Evolutionary conservation across 495 filamentous ascomycete species (phyloP), one percentile per base, ranked within the genome.

Genomic region (Penicillium antarcticum): DNA sequence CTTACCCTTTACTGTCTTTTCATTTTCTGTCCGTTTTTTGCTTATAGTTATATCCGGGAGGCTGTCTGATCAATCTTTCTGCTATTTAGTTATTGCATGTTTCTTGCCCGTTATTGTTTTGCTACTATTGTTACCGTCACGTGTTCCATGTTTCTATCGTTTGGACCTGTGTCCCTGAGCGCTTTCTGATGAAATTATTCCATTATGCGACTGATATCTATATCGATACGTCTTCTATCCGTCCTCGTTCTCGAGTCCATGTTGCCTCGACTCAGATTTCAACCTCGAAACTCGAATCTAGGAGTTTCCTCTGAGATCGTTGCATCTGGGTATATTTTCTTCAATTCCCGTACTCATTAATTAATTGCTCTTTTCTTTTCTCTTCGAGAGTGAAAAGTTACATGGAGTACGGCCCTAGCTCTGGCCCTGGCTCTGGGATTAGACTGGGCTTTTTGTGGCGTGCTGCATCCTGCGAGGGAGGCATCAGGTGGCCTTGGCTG

Each of bases 51-150:
- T 49, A 49, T 49, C 47, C 47, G 72, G 68, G 67, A 70, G 73
- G 73, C 66, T 77, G 72, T 77, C 64, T 77, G 72, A 77, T 77
- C 66, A 75, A 57, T 61, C 24, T 57, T 57, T 55, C 42, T 52
- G 32, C 41, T 54, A 53, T 56, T 48, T 17, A 38, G 50, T 53
- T 54, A 63, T 47, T 50, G 26, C 44, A 32, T 46, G 34, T 49
- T 53, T 60, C 46, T 42, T 35, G 18, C 43, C 39, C 45, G 34
- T 48, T 51, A 39, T 58, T 49, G 54, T 52, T 37, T 34, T 38
- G 21, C 17, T 51, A 41, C 56, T 42, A 51, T 38, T 42, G 37
- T 33, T 48, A 45, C 12, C 26, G 18, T 40, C 40, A n/a, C 39
- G 33, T 16, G 16, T 52, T 49, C 45, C 32, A 10, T 21, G 14